phyloP scores from a whole-genome alignment of 192 early-diverging fungal genomes.

The Jimgerdemannia lactiflua region DNA sequence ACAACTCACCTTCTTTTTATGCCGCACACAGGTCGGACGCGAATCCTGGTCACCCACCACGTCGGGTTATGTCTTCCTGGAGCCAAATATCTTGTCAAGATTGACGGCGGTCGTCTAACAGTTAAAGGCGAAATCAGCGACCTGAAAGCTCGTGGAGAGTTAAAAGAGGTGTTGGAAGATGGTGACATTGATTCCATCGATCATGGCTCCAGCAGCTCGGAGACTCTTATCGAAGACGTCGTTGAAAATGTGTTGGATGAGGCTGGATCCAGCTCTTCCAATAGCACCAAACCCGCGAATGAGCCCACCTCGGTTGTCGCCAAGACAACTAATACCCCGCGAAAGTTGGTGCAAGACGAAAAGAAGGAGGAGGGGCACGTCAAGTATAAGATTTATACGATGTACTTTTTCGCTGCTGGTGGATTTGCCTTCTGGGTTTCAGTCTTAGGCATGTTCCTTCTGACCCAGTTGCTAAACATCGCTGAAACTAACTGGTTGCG shows the following conservation, averaged over 20 bases:
- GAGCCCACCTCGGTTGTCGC: background rate
- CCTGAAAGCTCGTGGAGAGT: constrained; percentile 21
- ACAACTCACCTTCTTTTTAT: background rate
- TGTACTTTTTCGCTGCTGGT: constrained; percentile 65
- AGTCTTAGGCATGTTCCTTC: constrained; percentile 23
- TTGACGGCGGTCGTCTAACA: constrained; percentile 50
- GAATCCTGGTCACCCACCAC: constrained; percentile 85
- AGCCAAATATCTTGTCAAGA: constrained; percentile 43
- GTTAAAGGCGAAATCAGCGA: constrained; percentile 26
- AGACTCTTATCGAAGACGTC: background rate
- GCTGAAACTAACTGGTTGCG: constrained; percentile 36
- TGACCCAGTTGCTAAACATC: constrained; percentile 39
- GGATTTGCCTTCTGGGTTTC: constrained; percentile 51
- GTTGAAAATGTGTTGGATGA: background rate
- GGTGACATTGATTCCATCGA: constrained; percentile 25
- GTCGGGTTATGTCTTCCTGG: constrained; percentile 56
- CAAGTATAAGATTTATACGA: constrained; percentile 63
- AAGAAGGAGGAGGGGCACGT: constrained; percentile 79
- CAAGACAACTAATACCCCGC: constrained; percentile 15
- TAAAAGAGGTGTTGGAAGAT: constrained; percentile 30
- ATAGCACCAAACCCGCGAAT: background rate
- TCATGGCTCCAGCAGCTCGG: background rate
- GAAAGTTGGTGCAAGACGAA: constrained; percentile 73
- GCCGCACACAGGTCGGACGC: constrained; percentile 57
- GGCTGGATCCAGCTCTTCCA: background rate